A percentile compares a stretch with the other conserved stretches of the same genome.
Conservation (phyloP, 352 stramenopile genomes). For the Pythium utonaiense region DNA sequence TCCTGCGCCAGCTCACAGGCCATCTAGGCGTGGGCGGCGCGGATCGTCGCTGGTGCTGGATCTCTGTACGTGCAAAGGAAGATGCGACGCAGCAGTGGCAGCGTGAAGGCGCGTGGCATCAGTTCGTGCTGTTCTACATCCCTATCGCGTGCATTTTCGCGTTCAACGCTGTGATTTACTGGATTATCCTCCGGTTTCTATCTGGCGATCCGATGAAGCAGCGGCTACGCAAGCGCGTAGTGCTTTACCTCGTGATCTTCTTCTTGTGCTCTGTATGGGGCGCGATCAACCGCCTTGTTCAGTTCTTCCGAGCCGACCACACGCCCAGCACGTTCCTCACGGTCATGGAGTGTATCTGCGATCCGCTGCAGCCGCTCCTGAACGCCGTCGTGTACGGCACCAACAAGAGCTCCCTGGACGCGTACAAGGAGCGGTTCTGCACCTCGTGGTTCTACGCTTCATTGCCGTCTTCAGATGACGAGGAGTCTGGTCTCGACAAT, state of each 20-base stretch:
- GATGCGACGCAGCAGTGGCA: constrained; percentile 34
- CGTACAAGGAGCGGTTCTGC: constrained; percentile 69
- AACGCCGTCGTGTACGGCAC: constrained; percentile 68
- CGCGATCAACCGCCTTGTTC: constrained; percentile 58
- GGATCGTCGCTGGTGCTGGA: constrained; percentile 77
- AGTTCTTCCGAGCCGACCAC: constrained; percentile 47
- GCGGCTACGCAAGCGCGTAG: constrained; percentile 53
- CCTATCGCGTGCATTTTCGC: constrained; percentile 60
- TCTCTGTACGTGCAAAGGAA: constrained; percentile 42
- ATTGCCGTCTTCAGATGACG: constrained; percentile 60
- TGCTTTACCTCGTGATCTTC: constrained; percentile 63
- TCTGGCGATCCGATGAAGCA: constrained; percentile 58
- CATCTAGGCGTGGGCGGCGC: constrained; percentile 62
- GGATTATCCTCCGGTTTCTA: constrained; percentile 58
- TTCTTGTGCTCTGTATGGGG: constrained; percentile 78
- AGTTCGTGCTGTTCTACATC: constrained; percentile 66
- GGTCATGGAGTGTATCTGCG: constrained; percentile 67
- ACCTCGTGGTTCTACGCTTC: constrained; percentile 59
- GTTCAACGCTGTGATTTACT: constrained; percentile 64
- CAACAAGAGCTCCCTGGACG: constrained; percentile 67
- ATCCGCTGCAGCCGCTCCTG: constrained; percentile 64
- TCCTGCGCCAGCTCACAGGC: constrained; percentile 67
- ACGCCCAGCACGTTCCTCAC: constrained; percentile 48
- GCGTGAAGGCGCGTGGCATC: constrained; percentile 46
- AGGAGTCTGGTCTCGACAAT: constrained; percentile 57